These are phyloP conservation scores for Dissophora globulifera DNA, from an alignment of 192 early-diverging fungal genomes.

Conservation along the genomic window DNA sequence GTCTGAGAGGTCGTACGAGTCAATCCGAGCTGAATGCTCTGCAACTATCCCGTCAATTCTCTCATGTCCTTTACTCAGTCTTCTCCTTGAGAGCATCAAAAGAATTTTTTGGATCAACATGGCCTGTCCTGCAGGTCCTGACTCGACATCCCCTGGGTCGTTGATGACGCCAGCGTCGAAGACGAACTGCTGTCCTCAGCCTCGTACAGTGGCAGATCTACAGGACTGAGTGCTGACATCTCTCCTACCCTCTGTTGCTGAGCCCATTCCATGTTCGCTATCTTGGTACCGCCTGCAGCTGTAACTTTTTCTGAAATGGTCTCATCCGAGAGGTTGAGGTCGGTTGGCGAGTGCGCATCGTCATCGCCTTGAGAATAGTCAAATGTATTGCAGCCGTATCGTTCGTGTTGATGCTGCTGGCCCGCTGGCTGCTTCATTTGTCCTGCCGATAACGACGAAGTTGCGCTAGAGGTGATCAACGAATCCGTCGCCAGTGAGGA, in stretches of 20 bases:
- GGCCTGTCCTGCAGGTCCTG: too few species aligned
- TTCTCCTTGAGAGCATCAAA: too few species aligned
- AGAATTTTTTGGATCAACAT: background rate
- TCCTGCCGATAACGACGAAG: background rate
- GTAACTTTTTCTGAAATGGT: background rate
- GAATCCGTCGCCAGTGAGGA: background rate
- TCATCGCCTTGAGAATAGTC: constrained; percentile 15
- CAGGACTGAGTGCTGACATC: background rate
- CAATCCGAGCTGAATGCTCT: too few species aligned
- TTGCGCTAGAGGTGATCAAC: background rate
- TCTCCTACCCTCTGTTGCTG: background rate
- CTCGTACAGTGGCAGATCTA: constrained; percentile 18
- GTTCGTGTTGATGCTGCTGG: background rate
- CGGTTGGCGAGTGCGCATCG: constrained; percentile 24
- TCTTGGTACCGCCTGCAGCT: background rate
- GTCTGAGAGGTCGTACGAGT: too few species aligned
- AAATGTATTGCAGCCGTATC: background rate
- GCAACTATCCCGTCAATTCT: too few species aligned
- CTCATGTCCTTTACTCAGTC: too few species aligned
- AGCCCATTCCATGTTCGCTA: background rate
- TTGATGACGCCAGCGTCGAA: background rate
- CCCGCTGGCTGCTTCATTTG: too few species aligned
- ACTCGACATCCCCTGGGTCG: too few species aligned
- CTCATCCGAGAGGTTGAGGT: constrained; percentile 14
- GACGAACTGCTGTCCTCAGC: background rate